These are phyloP conservation scores for Epichloe amarillans DNA, from an alignment of 2,329 filamentous ascomycete genomes.

Conservation along the genomic window DNA sequence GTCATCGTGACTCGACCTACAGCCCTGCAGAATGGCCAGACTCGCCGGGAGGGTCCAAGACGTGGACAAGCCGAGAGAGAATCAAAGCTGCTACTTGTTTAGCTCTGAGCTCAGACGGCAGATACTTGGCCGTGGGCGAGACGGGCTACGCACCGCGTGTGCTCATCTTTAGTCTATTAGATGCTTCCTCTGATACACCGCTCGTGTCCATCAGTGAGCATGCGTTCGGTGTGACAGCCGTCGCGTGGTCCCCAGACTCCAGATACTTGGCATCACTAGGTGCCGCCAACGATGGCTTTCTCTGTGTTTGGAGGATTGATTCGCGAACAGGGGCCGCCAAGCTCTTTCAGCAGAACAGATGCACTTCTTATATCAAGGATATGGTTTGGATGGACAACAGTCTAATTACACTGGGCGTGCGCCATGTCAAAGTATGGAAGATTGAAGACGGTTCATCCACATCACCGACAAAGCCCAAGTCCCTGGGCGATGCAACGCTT, in stretches of 20 bases:
- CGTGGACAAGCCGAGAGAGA: conserved; percentile 78
- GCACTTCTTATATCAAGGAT: conserved; percentile 70
- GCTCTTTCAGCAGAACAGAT: conserved; percentile 77
- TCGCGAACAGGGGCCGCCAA: conserved; percentile 67
- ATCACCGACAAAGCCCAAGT: conserved; percentile 52
- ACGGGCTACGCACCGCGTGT: conserved; percentile 89
- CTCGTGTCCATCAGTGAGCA: conserved; percentile 82
- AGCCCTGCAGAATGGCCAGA: conserved; percentile 44
- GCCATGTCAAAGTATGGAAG: conserved; percentile 89
- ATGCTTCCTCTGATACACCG: conserved; percentile 67
- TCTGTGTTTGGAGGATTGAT: conserved; percentile 84
- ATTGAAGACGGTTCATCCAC: conserved; percentile 51
- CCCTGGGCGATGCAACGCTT: conserved; percentile 27
- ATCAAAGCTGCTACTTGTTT: conserved; percentile 92
- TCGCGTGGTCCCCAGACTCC: conserved; percentile 82
- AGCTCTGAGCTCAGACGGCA: conserved; percentile 74
- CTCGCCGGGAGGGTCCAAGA: conserved; percentile 45
- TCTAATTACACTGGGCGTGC: conserved; percentile 75
- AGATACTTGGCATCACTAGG: conserved; percentile 81
- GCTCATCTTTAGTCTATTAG: conserved; percentile 74
- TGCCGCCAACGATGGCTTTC: conserved; percentile 79
- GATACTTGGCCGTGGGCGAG: conserved; percentile 83
- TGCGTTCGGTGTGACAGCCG: conserved; percentile 72
- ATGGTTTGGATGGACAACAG: conserved; percentile 84
- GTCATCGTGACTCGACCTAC: conserved; percentile 34